Base-by-base conservation (phyloP, 805 yeast species). In the Vanderwaltozyma tropicalis region DNA sequence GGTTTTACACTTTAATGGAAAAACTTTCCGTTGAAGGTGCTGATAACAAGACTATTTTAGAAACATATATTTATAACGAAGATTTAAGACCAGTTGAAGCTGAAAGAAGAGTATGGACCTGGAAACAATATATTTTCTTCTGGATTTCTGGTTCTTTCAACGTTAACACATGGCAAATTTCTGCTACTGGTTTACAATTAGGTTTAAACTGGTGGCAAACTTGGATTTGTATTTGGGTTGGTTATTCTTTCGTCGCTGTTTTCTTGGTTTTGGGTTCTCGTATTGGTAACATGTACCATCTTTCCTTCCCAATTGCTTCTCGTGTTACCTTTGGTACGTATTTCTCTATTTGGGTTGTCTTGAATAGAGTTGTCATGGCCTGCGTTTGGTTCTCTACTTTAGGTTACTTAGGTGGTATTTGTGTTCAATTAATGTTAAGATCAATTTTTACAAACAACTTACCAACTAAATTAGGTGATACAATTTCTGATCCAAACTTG, bases 61-160 rank as follows among this genome's bases (percentile, higher is more conserved):
- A 45, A 14, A 41, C 60, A 10, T 86, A 80, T 51, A 66, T 86
- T n/a, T 74, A 71, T 53, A 86, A 85, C 57, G 69, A 70, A 44
- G 96, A 87, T 62, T 67, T 87, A 50, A 72, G 75, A 44, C 95
- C 95, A 0, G 87, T 85, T 5, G 89, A 83, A 52, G 67, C 61
- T 9, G 71, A 61, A 4, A 75, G 94, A 52, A 69, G 95, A 54
- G 71, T 72, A 14, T 87, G 96, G 96, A 62, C 71, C 19, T 83
- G 94, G 94, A 77, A 66, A 59, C 82, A 86, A 55, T 87, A 67
- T 57, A 78, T 83, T 15, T 75, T 73, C 46, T 81, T 85, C 50
- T 87, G 96, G 95, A 64, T 86, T 41, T 83, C 95, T 0, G 96
- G 87, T 55, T 77, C 94, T 6, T 83, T 87, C 64, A 87, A 87